Evolutionary conservation across 2,329 filamentous ascomycete species (phyloP).

Genomic region (Fusarium heterosporum): DNA sequence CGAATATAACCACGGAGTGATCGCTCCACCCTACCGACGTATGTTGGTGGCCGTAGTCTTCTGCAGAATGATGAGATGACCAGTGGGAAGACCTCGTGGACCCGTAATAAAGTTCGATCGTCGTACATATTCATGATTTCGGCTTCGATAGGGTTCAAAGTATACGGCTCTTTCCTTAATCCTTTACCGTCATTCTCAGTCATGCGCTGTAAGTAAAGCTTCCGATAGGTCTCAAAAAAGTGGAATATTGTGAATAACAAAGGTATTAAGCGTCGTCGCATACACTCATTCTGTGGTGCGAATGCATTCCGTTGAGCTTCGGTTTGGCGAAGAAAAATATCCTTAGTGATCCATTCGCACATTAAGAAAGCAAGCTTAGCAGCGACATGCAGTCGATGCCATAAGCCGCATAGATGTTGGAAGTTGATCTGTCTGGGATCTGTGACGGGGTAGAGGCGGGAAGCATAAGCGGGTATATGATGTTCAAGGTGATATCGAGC

Average conservation of each 20-base stretch:
- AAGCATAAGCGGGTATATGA: slow-evolving; percentile 70
- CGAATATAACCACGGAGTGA: slow-evolving; percentile 72
- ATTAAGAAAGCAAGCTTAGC: slow-evolving; percentile 71
- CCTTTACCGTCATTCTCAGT: slow-evolving; percentile 64
- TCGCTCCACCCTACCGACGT: slow-evolving; percentile 71
- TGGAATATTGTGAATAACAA: slow-evolving; percentile 74
- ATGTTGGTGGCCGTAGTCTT: slow-evolving; percentile 71
- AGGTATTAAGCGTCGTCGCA: slow-evolving; percentile 73
- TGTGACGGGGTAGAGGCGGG: slow-evolving; percentile 68
- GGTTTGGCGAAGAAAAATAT: slow-evolving; percentile 71
- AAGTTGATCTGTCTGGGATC: slow-evolving; percentile 63
- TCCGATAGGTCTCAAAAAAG: slow-evolving; percentile 74
- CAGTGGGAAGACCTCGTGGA: slow-evolving; percentile 73
- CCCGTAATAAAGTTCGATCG: slow-evolving; percentile 69
- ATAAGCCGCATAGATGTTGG: slow-evolving; percentile 72
- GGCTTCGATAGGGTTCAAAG: slow-evolving; percentile 70
- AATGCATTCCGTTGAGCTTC: slow-evolving; percentile 68
- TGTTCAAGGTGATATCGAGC: slow-evolving; percentile 70
- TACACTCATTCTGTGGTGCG: slow-evolving; percentile 70
- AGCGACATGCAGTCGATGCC: slow-evolving; percentile 74
- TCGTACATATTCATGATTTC: slow-evolving; percentile 74
- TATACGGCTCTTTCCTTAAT: slow-evolving; percentile 65
- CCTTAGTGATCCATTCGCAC: slow-evolving; percentile 73
- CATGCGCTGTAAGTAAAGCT: slow-evolving; percentile 68
- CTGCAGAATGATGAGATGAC: slow-evolving; percentile 74